phyloP scores from a whole-genome alignment of 257 asterid genomes.

The Solanum ahanhuiri region DNA sequence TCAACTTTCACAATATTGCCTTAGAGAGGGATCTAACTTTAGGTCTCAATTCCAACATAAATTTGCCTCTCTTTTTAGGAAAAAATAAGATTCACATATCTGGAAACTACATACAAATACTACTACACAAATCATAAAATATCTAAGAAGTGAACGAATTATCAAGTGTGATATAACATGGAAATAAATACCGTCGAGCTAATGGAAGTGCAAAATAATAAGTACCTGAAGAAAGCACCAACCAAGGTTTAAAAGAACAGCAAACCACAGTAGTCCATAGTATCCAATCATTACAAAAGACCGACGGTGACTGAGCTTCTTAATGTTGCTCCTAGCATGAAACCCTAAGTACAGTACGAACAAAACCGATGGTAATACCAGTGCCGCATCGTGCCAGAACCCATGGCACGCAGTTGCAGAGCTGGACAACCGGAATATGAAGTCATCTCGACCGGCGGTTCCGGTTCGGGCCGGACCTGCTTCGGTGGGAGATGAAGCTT shows the following conservation, averaged over 20 bases:
- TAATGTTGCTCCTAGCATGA: conserved; percentile 59
- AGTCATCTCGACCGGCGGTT: not conserved
- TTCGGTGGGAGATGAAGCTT: conserved; percentile 2
- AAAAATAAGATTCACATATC: not conserved
- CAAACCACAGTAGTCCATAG: conserved; percentile 66
- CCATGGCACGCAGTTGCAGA: conserved; percentile 36
- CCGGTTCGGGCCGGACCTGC: not conserved
- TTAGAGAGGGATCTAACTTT: not conserved
- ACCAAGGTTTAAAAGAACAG: conserved; percentile 64
- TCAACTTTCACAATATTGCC: not conserved
- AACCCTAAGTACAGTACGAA: conserved; percentile 70
- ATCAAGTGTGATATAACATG: not conserved
- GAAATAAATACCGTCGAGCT: not conserved
- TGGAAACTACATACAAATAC: not conserved
- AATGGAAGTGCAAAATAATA: not conserved
- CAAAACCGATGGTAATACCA: conserved; percentile 64
- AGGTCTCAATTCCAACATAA: not conserved
- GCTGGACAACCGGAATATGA: conserved; percentile 26
- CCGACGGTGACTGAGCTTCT: conserved; percentile 64
- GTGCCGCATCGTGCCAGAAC: conserved; percentile 65
- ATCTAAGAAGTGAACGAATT: not conserved
- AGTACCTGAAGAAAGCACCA: conserved; percentile 85
- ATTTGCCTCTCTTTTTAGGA: not conserved
- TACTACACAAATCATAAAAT: not conserved
- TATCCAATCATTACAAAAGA: conserved; percentile 76